phyloP scores from a whole-genome alignment of 192 early-diverging fungal species.

The Backusella luteola region DNA sequence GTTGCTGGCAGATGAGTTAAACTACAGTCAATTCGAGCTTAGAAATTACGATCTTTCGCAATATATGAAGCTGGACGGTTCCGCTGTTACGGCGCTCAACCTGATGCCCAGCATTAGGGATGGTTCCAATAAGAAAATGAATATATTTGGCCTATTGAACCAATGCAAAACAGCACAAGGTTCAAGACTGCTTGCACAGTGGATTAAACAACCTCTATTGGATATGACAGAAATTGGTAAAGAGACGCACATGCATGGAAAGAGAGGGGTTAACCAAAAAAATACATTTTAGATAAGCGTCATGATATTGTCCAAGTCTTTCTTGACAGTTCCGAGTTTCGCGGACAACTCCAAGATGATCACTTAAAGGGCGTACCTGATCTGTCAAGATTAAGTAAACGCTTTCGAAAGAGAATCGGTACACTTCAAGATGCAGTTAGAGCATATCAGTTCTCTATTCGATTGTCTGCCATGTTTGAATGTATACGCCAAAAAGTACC shows the following conservation, averaged over 20 bases:
- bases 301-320: conserved; percentile 76
- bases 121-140: conserved; percentile 55
- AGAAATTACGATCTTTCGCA: conserved; percentile 76
- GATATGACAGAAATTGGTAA: conserved; percentile 67
- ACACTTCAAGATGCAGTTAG: conserved; percentile 86
- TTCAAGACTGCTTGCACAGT: conserved; percentile 79
- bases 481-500: conserved; percentile 47
- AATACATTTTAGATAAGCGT: conserved; percentile 47
- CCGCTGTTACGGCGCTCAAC: conserved; percentile 86
- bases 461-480: conserved; percentile 63
- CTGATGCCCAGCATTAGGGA: conserved; percentile 76
- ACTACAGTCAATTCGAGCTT: conserved; percentile 76
- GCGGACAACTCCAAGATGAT: conserved; percentile 64
- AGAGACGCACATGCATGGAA: not conserved
- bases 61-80: conserved; percentile 90
- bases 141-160: conserved; percentile 82
- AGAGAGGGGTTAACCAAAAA: not conserved
- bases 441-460: conserved; percentile 81
- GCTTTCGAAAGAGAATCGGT: conserved; percentile 77
- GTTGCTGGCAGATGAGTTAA: conserved; percentile 47
- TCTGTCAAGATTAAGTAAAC: conserved; percentile 82
- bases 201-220: conserved; percentile 90
- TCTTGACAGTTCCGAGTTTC: conserved; percentile 58
- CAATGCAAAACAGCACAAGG: conserved; percentile 90
- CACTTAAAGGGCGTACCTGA: conserved; percentile 85